phyloP scores from a whole-genome alignment of 495 filamentous ascomycete genomes.

The Penicillium parvum region DNA sequence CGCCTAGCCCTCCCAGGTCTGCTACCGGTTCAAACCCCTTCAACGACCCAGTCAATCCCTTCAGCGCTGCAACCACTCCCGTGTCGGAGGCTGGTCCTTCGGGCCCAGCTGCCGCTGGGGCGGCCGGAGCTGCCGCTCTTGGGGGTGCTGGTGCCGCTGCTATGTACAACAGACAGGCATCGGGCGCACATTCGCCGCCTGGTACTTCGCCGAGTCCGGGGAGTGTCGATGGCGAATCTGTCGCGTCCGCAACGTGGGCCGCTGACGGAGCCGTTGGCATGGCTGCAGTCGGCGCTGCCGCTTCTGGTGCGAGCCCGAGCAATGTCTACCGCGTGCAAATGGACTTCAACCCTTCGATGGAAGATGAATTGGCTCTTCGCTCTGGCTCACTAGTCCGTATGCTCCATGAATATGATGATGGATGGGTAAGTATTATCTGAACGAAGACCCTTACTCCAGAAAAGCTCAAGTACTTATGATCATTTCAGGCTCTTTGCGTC shows the following conservation, averaged over 20 bases:
- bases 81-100: slow-evolving; percentile 17
- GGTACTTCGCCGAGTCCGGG: slow-evolving; percentile 12
- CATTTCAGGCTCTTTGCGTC: slow-evolving; percentile 73
- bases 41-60: slow-evolving; percentile 49
- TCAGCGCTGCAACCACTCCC: slow-evolving; percentile 30
- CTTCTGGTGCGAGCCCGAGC: slow-evolving; percentile 40
- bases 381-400: slow-evolving; percentile 80
- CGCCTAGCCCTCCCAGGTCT: slow-evolving; percentile 37
- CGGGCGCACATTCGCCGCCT: slow-evolving; percentile 12
- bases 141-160: slow-evolving; percentile 31
- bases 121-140: slow-evolving; percentile 37
- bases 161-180: slow-evolving; percentile 27
- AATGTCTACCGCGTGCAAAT: slow-evolving; percentile 88
- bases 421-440: slow-evolving; percentile 67
- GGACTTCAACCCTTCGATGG: slow-evolving; percentile 89
- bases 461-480: slow-evolving; percentile 33
- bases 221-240: slow-evolving; percentile 27
- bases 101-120: slow-evolving; percentile 19
- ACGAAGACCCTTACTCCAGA: not conserved
- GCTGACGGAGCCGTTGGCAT: slow-evolving; percentile 24
- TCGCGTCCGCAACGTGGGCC: slow-evolving; percentile 31
- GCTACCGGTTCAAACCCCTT: slow-evolving; percentile 43
- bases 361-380: slow-evolving; percentile 79
- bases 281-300: slow-evolving; percentile 30
- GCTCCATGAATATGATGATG: slow-evolving; percentile 96